Base-by-base conservation (phyloP, 148 eudicot genomes). In the Camellia lanceoleosa region DNA sequence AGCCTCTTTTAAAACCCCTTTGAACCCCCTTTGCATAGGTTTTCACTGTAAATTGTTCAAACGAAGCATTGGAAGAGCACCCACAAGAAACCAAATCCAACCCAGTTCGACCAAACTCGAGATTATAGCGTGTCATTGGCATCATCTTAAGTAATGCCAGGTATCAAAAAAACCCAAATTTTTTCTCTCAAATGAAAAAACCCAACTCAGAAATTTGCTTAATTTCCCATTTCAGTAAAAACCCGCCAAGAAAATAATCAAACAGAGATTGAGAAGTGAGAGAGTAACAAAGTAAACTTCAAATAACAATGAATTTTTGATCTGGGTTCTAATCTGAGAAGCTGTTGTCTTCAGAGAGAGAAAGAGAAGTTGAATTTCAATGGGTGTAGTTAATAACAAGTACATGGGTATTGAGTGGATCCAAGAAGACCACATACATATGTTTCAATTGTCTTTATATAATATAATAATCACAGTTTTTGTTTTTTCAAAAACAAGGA, bases 21-120 rank as follows among this genome's bases (percentile, higher is more conserved):
- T 49, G 63, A 11, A 76, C 74, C 19, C 89, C 82, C 74, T 89
- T 91, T 54, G 82, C 78, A 82, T 68, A 70, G 66, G 67, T 89
- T 70, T 80, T 87, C 3, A 64, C 81, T 74, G 75, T 63, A 83
- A 83, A 86, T 55, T 80, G 79, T 11, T 81, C 86, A 71, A 77
- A 76, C 2, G 88, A 86, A 71, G 86, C 84, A 88, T 82, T 91
- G 10, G 88, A 87, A 83, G 91, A 88, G 78, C 92, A 91, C 62
- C 93, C 88, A 85, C 96, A 92, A 51, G 92, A 83, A 60, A 84
- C 78, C 59, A 81, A 83, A 82, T 94, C 92, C 71, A 87, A 83
- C 81, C 90, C 90, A 81, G 88, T 80, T 83, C 93, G 81, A 73
- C 85, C 87, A 89, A 91, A 86, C 76, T 91, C 93, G 19, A 92